Conservation (phyloP, 257 asterid species). For the Ehretia macrophylla region DNA sequence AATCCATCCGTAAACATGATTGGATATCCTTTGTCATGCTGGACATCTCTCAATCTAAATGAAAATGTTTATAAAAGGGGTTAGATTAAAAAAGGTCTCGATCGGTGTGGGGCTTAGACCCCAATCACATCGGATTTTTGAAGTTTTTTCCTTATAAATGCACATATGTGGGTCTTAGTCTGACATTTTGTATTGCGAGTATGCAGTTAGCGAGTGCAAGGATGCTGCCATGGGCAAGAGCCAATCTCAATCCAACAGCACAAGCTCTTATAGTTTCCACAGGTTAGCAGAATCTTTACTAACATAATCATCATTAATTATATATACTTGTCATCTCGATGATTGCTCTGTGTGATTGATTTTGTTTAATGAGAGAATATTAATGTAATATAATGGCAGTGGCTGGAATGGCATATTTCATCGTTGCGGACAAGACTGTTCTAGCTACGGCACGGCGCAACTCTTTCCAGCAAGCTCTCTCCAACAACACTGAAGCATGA, state of each 20-base stretch:
- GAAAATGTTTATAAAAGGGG: no score
- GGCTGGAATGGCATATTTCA: constrained; percentile 88
- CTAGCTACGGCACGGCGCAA: constrained; percentile 67
- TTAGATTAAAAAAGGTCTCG: no score
- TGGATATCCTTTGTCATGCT: no score
- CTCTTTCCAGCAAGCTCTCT: constrained; percentile 34
- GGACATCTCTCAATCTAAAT: no score
- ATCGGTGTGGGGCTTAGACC: no score
- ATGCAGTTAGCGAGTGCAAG: constrained; percentile 69
- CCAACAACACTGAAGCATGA: constrained; percentile 1
- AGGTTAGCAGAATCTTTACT: constrained; percentile 16
- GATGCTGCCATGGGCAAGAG: constrained; percentile 82
- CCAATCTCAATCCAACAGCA: constrained; percentile 78
- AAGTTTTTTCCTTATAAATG: no score
- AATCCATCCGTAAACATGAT: no score
- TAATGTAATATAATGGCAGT: constrained; percentile 16
- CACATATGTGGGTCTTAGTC: no score
- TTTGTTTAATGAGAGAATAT: no score
- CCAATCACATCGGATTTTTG: no score
- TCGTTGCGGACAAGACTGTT: constrained; percentile 91
- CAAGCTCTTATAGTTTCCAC: constrained; percentile 87
- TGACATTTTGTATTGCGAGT: not conserved
- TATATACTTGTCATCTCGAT: no score
- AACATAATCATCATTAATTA: not conserved
- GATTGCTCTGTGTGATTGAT: no score